A percentile compares a stretch with the other conserved stretches of the same genome.
These are phyloP conservation scores for Trametes punicea DNA, from an alignment of 768 basidiomycete genomes.

Conservation along the genomic window DNA sequence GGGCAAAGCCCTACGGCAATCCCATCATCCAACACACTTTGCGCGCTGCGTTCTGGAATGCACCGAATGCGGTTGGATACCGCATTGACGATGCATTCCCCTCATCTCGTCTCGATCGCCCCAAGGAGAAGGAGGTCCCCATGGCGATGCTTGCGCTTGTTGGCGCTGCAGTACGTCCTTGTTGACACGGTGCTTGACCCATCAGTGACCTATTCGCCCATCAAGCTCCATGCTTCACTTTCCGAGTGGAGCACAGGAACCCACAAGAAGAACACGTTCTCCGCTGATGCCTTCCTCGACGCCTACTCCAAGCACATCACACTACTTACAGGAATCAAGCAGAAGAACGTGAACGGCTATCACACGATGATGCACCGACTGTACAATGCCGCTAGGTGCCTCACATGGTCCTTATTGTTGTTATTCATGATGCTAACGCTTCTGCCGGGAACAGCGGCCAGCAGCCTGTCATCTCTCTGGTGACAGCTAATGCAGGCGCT, in stretches of 20 bases:
- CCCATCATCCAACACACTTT: too few relatives aligned
- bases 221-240: constrained; percentile 8
- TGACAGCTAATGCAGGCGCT: too few relatives aligned
- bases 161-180: neutral
- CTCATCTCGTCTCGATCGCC: neutral
- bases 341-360: neutral
- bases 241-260: neutral
- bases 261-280: neutral
- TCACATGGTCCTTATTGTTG: neutral
- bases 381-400: neutral
- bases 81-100: neutral
- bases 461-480: too few relatives aligned
- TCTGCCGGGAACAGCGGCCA: too few relatives aligned
- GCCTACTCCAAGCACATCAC: constrained; percentile 8
- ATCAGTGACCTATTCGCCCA: neutral
- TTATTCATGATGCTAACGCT: neutral
- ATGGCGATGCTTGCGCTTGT: constrained; percentile 9
- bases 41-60: constrained; percentile 1
- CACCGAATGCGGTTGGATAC: neutral
- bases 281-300: constrained; percentile 2
- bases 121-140: constrained; percentile 8
- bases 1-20: too few relatives aligned
- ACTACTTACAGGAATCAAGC: neutral
- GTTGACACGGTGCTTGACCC: neutral
- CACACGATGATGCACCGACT: constrained; percentile 10